Conservation (phyloP, 495 filamentous ascomycete species). For the Niebla homalea region DNA sequence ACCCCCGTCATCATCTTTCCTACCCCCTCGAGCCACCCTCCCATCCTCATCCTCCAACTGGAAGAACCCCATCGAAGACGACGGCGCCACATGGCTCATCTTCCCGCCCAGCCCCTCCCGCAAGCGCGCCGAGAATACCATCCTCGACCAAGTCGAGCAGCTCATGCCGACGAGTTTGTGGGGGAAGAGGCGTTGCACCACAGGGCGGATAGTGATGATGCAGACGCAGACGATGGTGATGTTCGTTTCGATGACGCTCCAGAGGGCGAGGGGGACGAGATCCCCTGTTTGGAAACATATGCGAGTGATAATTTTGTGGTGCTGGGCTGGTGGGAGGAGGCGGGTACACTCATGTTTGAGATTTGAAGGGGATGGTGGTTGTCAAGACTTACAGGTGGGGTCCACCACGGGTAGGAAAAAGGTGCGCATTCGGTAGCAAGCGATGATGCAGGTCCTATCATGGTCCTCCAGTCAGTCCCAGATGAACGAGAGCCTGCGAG, state of each 20-base stretch:
- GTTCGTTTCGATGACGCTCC: conserved; percentile 6
- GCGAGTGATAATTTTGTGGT: background rate
- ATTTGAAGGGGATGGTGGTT: background rate
- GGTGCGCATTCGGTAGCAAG: background rate
- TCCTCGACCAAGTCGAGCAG: background rate
- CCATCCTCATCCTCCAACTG: no score
- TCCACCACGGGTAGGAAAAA: conserved; percentile 2
- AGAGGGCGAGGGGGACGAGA: background rate
- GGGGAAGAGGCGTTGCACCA: background rate
- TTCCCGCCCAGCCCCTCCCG: no score
- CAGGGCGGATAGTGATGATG: background rate
- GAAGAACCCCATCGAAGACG: no score
- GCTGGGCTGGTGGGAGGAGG: background rate
- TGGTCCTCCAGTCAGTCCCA: no score
- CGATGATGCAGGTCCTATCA: conserved; percentile 5
- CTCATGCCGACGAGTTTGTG: background rate
- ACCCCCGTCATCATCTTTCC: no score
- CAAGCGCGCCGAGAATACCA: no score
- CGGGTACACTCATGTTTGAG: background rate
- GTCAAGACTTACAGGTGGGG: background rate
- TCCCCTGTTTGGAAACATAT: background rate
- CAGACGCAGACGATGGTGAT: conserved; percentile 3
- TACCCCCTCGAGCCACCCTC: no score
- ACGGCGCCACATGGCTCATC: no score
- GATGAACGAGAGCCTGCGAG: no score